Evolutionary conservation across 495 filamentous ascomycete genomes (phyloP).

Genomic region (Penicillium ucsense): DNA sequence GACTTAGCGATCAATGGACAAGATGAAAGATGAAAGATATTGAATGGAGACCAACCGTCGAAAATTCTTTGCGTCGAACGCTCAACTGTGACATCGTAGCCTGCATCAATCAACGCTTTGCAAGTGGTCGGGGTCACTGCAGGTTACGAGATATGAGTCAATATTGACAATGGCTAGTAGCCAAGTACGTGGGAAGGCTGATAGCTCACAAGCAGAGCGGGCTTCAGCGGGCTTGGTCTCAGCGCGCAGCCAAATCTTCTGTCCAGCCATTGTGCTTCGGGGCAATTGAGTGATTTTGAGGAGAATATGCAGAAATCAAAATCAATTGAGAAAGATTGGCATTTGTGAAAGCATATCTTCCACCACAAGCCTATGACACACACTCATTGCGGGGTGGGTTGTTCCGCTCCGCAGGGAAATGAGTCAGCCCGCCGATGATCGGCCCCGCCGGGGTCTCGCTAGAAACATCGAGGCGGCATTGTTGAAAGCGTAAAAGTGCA

Average conservation of each 20-base stretch:
- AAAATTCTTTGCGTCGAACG: slow-evolving; percentile 74
- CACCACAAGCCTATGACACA: slow-evolving; percentile 20
- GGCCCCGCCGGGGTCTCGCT: background rate
- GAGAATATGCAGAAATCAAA: slow-evolving; percentile 1
- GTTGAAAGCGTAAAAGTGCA: no score
- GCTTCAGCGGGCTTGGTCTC: slow-evolving; percentile 42
- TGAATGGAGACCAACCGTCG: slow-evolving; percentile 40
- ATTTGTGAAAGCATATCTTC: background rate
- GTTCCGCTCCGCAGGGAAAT: slow-evolving; percentile 27
- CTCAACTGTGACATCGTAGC: slow-evolving; percentile 79
- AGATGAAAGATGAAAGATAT: no score
- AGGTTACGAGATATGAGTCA: slow-evolving; percentile 8
- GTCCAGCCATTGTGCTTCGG: slow-evolving; percentile 26
- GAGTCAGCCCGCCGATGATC: slow-evolving; percentile 23
- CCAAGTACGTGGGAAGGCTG: background rate
- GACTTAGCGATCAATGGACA: no score
- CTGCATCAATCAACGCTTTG: slow-evolving; percentile 71
- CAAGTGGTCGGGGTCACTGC: slow-evolving; percentile 58
- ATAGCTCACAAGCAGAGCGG: slow-evolving; percentile 34
- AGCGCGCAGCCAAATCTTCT: slow-evolving; percentile 40
- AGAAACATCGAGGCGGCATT: no score
- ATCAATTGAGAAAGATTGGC: background rate
- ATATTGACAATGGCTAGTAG: background rate
- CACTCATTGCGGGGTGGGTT: slow-evolving; percentile 27
- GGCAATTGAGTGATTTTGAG: slow-evolving; percentile 4